A percentile compares a stretch with the other conserved stretches of the same genome.
These are phyloP conservation scores for Mycena galericulata DNA, from an alignment of 768 basidiomycete genomes.

Conservation along the genomic window DNA sequence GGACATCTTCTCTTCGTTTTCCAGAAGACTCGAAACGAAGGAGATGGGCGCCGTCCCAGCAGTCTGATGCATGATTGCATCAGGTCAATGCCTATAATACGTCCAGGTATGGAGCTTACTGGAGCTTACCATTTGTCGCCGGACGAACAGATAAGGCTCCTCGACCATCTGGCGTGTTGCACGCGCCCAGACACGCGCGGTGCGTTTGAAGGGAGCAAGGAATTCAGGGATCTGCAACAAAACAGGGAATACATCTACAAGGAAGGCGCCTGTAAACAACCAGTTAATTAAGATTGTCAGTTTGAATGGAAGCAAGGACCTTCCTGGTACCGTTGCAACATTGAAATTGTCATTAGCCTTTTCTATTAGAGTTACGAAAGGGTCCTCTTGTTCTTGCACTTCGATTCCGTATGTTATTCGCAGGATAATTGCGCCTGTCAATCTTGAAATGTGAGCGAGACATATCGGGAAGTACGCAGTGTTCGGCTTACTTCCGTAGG, in stretches of 20 bases:
- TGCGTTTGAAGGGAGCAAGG: slow-evolving; percentile 63
- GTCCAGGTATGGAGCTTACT: not conserved
- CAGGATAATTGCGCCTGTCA: slow-evolving; percentile 66
- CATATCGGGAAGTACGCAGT: no score
- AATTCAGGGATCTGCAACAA: slow-evolving; percentile 65
- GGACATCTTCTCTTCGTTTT: slow-evolving; percentile 47
- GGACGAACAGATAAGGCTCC: slow-evolving; percentile 57
- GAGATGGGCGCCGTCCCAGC: slow-evolving; percentile 56
- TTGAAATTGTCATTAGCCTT: slow-evolving; percentile 65
- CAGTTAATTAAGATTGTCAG: not conserved
- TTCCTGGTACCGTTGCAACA: slow-evolving; percentile 59
- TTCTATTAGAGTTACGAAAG: slow-evolving; percentile 65
- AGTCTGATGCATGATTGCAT: slow-evolving; percentile 43
- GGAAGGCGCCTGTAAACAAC: slow-evolving; percentile 43
- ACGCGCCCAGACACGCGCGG: slow-evolving; percentile 55
- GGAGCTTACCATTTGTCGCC: slow-evolving; percentile 63
- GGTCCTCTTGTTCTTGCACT: slow-evolving; percentile 64
- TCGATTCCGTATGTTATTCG: slow-evolving; percentile 69
- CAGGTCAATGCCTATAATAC: not conserved
- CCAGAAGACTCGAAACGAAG: slow-evolving; percentile 56
- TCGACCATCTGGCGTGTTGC: slow-evolving; percentile 54
- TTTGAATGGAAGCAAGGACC: slow-evolving; percentile 38
- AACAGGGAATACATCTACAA: slow-evolving; percentile 56
- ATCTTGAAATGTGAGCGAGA: no score
- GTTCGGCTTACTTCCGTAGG: slow-evolving; percentile 59